Evolutionary conservation across 1,284 basidiomycete genomes (phyloP), one percentile per base, ranked within the genome.

Genomic region (Naganishia cerealis): DNA sequence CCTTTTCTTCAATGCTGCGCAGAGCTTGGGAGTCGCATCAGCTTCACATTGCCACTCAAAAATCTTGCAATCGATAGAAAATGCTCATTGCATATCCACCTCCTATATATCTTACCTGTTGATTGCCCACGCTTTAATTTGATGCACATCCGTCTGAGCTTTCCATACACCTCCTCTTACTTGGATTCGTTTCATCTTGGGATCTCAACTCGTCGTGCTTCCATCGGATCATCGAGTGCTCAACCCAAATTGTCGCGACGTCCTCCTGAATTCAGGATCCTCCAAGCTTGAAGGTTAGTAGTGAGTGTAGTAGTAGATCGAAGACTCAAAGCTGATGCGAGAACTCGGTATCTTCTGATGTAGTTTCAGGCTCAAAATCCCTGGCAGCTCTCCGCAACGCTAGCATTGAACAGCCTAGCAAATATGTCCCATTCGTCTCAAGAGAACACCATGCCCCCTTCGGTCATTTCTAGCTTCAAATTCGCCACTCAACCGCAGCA

Each of bases 91-190:
- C 5, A 21, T 50, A n/a, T 9, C 46, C 48, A 36, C 16, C 43
- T 48, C 29, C 29, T 33, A 61, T 33, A 50, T 48, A 26, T 43
- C 40, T 18, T 33, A 61, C 33, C 36, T 29, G 42, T 40, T 43
- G 15, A 46, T 42, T 50, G 46, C 8, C 46, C 39, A 40, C 50
- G 43, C 58, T 61, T 50, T 50, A 10, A 7, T 21, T 40, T 61
- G 58, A 61, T 61, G 58, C 58, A 24, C 46, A 48, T 61, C 29
- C 21, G 46, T 61, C 29, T 33, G 26, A 26, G 29, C 24, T 61
- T 46, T 61, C 42, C 58, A 36, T 33, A n/a, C 26, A 50, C 46
- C 46, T 50, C 46, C 24, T 50, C 46, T 50, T 50, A 24, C 46
- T 50, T 50, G n/a, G 21, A 7, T 24, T 24, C 46, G 46, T 50